Evolutionary conservation across 1,139 yeast species (phyloP).

Genomic region (Diutina siamensis): DNA sequence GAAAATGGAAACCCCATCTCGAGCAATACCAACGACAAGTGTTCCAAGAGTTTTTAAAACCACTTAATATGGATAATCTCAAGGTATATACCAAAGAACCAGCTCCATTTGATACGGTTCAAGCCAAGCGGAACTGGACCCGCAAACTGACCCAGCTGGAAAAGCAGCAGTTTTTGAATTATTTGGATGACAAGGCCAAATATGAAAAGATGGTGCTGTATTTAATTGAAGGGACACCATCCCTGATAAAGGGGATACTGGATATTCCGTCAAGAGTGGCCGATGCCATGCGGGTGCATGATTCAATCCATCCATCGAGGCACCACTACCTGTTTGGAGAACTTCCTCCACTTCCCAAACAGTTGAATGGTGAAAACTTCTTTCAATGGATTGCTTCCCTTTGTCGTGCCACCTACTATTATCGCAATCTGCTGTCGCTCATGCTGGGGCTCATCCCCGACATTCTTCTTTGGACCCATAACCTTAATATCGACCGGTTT

Average conservation of each 20-base stretch:
- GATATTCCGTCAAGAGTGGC: slow-evolving; percentile 9
- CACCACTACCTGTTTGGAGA: slow-evolving; percentile 17
- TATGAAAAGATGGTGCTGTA: slow-evolving; percentile 24
- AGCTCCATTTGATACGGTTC: slow-evolving; percentile 13
- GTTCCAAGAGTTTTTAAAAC: slow-evolving; percentile 26
- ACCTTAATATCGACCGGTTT: slow-evolving; percentile 20
- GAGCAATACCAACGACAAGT: slow-evolving; percentile 14
- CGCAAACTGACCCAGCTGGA: slow-evolving; percentile 12
- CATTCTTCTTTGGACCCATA: slow-evolving; percentile 29
- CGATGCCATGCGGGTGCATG: slow-evolving; percentile 10
- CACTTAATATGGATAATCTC: slow-evolving; percentile 24
- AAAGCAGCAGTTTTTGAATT: slow-evolving; percentile 8
- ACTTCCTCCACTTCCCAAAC: slow-evolving; percentile 24
- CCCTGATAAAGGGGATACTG: slow-evolving; percentile 13
- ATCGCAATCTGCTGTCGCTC: slow-evolving; percentile 25
- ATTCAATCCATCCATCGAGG: slow-evolving; percentile 8
- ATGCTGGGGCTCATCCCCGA: slow-evolving; percentile 27
- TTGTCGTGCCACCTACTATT: slow-evolving; percentile 25
- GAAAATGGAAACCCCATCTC: slow-evolving; percentile 7
- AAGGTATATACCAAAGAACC: slow-evolving; percentile 18
- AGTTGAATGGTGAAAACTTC: slow-evolving; percentile 20
- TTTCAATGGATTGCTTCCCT: slow-evolving; percentile 26
- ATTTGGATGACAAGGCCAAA: slow-evolving; percentile 17
- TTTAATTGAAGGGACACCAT: slow-evolving; percentile 25
- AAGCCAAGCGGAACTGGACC: slow-evolving; percentile 21